These are phyloP conservation scores for Podila verticillata DNA, from an alignment of 192 early-diverging fungal genomes.

Conservation along the genomic window DNA sequence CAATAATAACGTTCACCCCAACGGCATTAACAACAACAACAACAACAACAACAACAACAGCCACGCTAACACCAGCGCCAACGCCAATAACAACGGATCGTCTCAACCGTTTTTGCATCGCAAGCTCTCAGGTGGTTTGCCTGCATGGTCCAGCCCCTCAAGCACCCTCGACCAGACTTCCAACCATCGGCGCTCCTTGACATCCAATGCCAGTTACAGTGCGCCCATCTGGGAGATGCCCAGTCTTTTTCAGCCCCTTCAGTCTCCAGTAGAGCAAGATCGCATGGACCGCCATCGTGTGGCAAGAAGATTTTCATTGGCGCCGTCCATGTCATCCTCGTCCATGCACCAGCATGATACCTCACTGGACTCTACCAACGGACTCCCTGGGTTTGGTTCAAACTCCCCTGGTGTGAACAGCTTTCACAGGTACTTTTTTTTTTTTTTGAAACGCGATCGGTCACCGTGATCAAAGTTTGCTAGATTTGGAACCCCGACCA, in stretches of 20 bases:
- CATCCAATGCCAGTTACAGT: slow-evolving; percentile 12
- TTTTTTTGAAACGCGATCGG: neutral
- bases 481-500: slow-evolving; percentile 20
- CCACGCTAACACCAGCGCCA: neutral
- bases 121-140: slow-evolving; percentile 17
- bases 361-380: slow-evolving; percentile 7
- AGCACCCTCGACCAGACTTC: neutral
- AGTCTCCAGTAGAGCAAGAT: slow-evolving; percentile 15
- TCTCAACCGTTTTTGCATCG: neutral
- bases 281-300: slow-evolving; percentile 17
- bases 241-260: slow-evolving; percentile 15
- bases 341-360: slow-evolving; percentile 20
- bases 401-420: neutral
- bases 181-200: slow-evolving; percentile 39
- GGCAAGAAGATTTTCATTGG: slow-evolving; percentile 28
- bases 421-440: neutral
- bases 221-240: slow-evolving; percentile 37
- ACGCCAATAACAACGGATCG: neutral
- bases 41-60: neutral
- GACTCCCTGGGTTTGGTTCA: neutral
- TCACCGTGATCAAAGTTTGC: neutral
- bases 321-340: slow-evolving; percentile 20
- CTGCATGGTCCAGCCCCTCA: slow-evolving; percentile 18
- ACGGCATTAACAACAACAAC: neutral
- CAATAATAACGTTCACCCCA: neutral